phyloP scores from a whole-genome alignment of 371 early-diverging fungal genomes.

The Parasitella parasitica region DNA sequence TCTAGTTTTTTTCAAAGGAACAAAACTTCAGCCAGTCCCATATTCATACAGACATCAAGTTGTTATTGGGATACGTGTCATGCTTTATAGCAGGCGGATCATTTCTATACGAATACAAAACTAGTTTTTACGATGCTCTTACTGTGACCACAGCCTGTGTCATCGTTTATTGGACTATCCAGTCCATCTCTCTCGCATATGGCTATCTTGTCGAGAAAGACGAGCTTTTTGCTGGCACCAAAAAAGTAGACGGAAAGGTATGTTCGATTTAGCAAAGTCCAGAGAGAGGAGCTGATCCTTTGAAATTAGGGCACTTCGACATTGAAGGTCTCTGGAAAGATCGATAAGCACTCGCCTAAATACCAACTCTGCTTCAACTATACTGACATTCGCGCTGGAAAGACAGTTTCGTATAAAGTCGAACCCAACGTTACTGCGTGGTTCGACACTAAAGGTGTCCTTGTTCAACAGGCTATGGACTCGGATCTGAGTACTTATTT shows the following conservation, averaged over 20 bases:
- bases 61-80: conserved; percentile 41
- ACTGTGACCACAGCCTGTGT: conserved; percentile 30
- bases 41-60: conserved; percentile 41
- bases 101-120: conserved; percentile 41
- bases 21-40: conserved; percentile 28
- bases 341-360: conserved; percentile 26
- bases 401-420: conserved; percentile 7
- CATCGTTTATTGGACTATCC: conserved; percentile 35
- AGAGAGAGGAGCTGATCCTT: too few species aligned
- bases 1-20: conserved; percentile 26
- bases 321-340: conserved; percentile 23
- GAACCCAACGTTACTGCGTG: conserved; percentile 31
- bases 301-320: conserved; percentile 18
- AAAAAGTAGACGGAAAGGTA: conserved; percentile 29
- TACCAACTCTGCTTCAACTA: conserved; percentile 26
- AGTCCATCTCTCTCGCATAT: conserved; percentile 24
- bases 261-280: neutral
- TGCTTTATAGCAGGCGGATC: conserved; percentile 40
- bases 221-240: conserved; percentile 39
- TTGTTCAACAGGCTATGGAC: conserved; percentile 24
- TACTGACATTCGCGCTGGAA: conserved; percentile 16
- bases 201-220: conserved; percentile 31
- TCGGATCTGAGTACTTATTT: conserved; percentile 25
- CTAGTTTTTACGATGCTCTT: conserved; percentile 35
- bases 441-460: conserved; percentile 35